Evolutionary conservation across 352 stramenopile species (phyloP).

Genomic region (Phytophthora litchii): DNA sequence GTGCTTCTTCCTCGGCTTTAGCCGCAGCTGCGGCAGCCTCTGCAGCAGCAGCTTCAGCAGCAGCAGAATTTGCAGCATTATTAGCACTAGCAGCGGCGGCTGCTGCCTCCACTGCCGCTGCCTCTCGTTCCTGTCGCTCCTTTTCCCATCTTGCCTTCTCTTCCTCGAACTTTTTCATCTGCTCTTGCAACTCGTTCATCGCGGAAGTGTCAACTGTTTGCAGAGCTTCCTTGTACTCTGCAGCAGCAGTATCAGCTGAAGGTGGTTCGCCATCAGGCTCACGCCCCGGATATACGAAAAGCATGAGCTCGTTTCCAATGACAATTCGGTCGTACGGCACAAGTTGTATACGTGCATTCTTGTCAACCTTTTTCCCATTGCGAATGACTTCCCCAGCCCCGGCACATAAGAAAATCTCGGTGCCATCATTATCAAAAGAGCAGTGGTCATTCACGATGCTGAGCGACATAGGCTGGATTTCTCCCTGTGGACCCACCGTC

Average conservation of each 20-base stretch:
- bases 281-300: slow-evolving; percentile 73
- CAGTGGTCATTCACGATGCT: slow-evolving; percentile 91
- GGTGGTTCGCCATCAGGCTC: slow-evolving; percentile 61
- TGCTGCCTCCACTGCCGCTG: slow-evolving; percentile 26
- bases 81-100: slow-evolving; percentile 37
- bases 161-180: slow-evolving; percentile 90
- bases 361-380: slow-evolving; percentile 82
- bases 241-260: slow-evolving; percentile 83
- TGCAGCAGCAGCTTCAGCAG: slow-evolving; percentile 32
- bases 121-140: slow-evolving; percentile 67
- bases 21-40: slow-evolving; percentile 42
- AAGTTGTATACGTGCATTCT: slow-evolving; percentile 47
- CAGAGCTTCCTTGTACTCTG: slow-evolving; percentile 88
- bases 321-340: slow-evolving; percentile 76
- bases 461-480: slow-evolving; percentile 93
- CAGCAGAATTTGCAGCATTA: slow-evolving; percentile 21
- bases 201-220: slow-evolving; percentile 74
- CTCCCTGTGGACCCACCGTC: slow-evolving; percentile 71
- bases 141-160: slow-evolving; percentile 90
- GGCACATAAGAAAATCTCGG: slow-evolving; percentile 59
- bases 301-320: slow-evolving; percentile 88
- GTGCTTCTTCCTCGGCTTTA: slow-evolving; percentile 43
- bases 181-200: slow-evolving; percentile 86
- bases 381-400: slow-evolving; percentile 87
- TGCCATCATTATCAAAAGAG: slow-evolving; percentile 58